phyloP scores from a whole-genome alignment of 1,284 basidiomycete genomes.

The Quambalaria eucalypti region DNA sequence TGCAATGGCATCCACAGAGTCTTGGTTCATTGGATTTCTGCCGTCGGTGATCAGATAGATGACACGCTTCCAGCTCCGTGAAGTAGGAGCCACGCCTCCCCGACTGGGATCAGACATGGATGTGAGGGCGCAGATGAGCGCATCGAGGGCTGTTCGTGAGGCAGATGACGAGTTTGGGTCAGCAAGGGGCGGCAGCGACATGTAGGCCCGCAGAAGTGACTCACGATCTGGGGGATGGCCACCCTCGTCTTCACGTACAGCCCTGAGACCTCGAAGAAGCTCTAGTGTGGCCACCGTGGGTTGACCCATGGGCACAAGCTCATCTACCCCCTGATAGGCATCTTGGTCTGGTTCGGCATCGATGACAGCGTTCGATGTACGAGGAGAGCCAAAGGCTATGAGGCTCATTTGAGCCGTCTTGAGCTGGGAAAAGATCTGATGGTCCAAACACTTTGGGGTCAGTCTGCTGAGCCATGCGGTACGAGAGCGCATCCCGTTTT shows the following conservation, averaged over 20 bases:
- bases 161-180: neutral
- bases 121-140: conserved; percentile 72
- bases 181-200: neutral
- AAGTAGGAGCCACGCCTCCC: conserved; percentile 19
- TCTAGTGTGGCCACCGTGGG: conserved; percentile 68
- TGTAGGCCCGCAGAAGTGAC: conserved; percentile 3
- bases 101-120: conserved; percentile 49
- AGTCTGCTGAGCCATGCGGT: too few species aligned
- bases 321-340: conserved; percentile 65
- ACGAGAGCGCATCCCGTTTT: too few species aligned
- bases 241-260: conserved; percentile 14
- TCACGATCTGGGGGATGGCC: conserved; percentile 32
- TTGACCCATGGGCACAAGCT: conserved; percentile 67
- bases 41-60: conserved; percentile 46
- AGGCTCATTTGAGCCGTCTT: conserved; percentile 88
- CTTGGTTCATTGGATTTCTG: conserved; percentile 17
- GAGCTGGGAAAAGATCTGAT: conserved; percentile 73
- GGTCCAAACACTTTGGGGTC: neutral
- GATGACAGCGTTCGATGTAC: conserved; percentile 58
- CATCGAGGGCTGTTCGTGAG: conserved; percentile 63
- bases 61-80: conserved; percentile 29
- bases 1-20: conserved; percentile 17
- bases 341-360: conserved; percentile 35
- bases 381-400: conserved; percentile 60
- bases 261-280: conserved; percentile 56